phyloP scores from a whole-genome alignment of 1,284 basidiomycete species.

The Cryptococcus sp. region DNA sequence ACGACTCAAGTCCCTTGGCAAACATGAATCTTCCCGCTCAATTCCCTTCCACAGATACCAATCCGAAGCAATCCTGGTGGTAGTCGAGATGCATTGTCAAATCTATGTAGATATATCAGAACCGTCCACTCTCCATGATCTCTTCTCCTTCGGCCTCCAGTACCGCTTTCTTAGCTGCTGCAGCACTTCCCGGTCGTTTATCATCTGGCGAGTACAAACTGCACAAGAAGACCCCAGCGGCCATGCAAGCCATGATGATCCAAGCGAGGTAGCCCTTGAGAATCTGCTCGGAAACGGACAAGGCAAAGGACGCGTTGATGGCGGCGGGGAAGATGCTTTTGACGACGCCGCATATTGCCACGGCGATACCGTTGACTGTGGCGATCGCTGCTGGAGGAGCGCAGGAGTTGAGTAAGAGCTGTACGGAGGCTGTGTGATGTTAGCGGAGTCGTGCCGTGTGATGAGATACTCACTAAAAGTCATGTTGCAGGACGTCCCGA shows the following conservation, averaged over 20 bases:
- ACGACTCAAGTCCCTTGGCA: too few species aligned
- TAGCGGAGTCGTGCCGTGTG: neutral
- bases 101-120: conserved; percentile 1
- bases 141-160: conserved; percentile 17
- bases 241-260: conserved; percentile 19
- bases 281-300: conserved; percentile 22
- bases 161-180: conserved; percentile 4
- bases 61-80: too few species aligned
- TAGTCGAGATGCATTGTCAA: neutral
- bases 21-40: too few species aligned
- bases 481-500: conserved; percentile 28
- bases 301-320: conserved; percentile 28
- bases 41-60: too few species aligned
- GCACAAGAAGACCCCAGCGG: conserved; percentile 15
- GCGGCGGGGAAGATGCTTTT: conserved; percentile 31
- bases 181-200: neutral
- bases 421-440: conserved; percentile 25
- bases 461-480: conserved; percentile 28
- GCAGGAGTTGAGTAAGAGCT: conserved; percentile 34
- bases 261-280: conserved; percentile 23
- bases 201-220: conserved; percentile 12
- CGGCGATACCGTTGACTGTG: conserved; percentile 34
- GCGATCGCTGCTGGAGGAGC: conserved; percentile 29
- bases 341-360: conserved; percentile 28
- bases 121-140: conserved; percentile 15